Percentiles rank a stretch among this genome's conserved stretches.
Evolutionary conservation across 169 alveolate species (phyloP).

Genomic region (Cryptosporidium ubiquitum): DNA sequence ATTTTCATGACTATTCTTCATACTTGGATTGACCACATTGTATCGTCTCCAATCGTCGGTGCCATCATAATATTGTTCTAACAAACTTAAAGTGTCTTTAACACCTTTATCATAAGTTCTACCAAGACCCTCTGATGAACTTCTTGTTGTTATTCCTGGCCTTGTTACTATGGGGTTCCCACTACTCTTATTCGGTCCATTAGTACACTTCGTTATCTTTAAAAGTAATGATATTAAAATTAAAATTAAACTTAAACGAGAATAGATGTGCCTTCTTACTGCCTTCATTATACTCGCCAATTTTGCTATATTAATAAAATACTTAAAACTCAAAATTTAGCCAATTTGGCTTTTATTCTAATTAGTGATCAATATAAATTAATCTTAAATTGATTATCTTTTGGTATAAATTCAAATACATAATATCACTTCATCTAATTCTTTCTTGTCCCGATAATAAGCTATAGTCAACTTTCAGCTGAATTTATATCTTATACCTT

Average conservation of each 20-base stretch:
- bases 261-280: not conserved
- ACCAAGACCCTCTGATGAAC: conserved; percentile 60
- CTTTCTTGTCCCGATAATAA: not conserved
- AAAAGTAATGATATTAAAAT: not conserved
- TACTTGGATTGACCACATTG: not conserved
- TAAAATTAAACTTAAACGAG: conserved; percentile 3
- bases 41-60: conserved; percentile 57
- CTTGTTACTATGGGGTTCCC: conserved; percentile 3
- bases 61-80: conserved; percentile 56
- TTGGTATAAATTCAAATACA: not conserved
- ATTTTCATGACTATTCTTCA: not conserved
- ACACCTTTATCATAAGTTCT: conserved; percentile 74
- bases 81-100: conserved; percentile 11
- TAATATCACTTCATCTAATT: not conserved
- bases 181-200: not conserved
- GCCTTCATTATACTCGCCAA: not conserved
- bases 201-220: not conserved
- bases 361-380: not conserved
- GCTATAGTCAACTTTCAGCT: not conserved
- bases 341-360: not conserved
- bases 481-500: not conserved
- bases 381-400: not conserved
- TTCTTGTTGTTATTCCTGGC: conserved; percentile 66
- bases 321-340: not conserved
- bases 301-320: not conserved